A percentile compares a stretch with the other conserved stretches of the same genome.
These are phyloP conservation scores for Pichia pseudocactophila DNA, from an alignment of 805 yeast genomes.

Conservation along the genomic window DNA sequence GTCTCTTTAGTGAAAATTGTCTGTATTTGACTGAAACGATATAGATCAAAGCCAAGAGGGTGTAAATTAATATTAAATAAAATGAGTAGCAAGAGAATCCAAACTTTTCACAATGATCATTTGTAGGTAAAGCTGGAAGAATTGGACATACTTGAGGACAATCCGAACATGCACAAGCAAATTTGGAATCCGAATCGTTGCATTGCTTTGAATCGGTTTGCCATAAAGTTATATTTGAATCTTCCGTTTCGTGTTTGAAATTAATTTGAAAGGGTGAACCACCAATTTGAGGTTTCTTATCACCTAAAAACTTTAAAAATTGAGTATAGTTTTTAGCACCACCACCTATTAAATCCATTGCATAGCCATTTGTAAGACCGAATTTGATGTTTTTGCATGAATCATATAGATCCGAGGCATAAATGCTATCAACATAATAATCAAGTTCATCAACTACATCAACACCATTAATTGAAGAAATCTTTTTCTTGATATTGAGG, in stretches of 20 bases:
- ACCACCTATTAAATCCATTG: slow-evolving; percentile 97
- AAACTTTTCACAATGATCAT: slow-evolving; percentile 38
- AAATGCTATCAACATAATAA: slow-evolving; percentile 52
- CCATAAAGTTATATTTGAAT: slow-evolving; percentile 22
- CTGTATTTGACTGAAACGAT: background rate
- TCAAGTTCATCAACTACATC: slow-evolving; percentile 65
- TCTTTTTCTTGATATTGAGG: slow-evolving; percentile 53
- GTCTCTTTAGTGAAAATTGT: background rate
- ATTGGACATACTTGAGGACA: slow-evolving; percentile 75
- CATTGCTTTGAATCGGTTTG: slow-evolving; percentile 35
- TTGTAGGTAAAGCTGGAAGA: slow-evolving; percentile 38
- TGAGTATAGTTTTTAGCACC: slow-evolving; percentile 71
- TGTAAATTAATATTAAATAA: slow-evolving; percentile 44
- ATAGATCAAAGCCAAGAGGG: background rate
- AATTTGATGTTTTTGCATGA: slow-evolving; percentile 88
- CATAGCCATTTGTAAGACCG: slow-evolving; percentile 89
- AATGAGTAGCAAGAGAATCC: slow-evolving; percentile 68
- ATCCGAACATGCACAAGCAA: slow-evolving; percentile 84
- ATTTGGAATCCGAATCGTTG: slow-evolving; percentile 45
- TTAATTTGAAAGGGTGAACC: slow-evolving; percentile 95
- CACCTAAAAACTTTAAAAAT: slow-evolving; percentile 85
- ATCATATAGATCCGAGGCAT: slow-evolving; percentile 62
- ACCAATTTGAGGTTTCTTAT: slow-evolving; percentile 86
- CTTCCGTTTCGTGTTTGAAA: slow-evolving; percentile 37
- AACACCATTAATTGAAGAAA: slow-evolving; percentile 38